A percentile compares a stretch with the other conserved stretches of the same genome.
phyloP scores from a whole-genome alignment of 1,284 basidiomycete species.

The Xerocomus minutiporus region DNA sequence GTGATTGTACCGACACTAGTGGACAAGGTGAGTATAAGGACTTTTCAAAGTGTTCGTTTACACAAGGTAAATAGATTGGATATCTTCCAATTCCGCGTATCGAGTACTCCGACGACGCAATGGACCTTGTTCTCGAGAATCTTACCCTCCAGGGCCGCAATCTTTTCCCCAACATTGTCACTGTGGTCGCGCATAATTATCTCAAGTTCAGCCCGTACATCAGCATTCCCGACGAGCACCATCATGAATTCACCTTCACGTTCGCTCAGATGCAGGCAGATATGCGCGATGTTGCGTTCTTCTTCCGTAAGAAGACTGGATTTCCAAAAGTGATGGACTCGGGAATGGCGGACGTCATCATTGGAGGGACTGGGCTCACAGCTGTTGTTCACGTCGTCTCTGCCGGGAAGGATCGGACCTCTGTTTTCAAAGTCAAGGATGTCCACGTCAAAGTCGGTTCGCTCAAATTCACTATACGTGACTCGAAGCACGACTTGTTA shows the following conservation, averaged over 20 bases:
- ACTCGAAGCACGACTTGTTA: constrained; percentile 86
- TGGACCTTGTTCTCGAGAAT: constrained; percentile 92
- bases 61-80: constrained; percentile 52
- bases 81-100: constrained; percentile 89
- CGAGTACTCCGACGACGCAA: constrained; percentile 84
- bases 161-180: constrained; percentile 77
- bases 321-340: constrained; percentile 81
- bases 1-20: constrained; percentile 82
- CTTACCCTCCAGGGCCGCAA: constrained; percentile 83
- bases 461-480: constrained; percentile 88
- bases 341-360: constrained; percentile 87
- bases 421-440: constrained; percentile 76
- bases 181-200: constrained; percentile 79
- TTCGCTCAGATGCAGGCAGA: constrained; percentile 91
- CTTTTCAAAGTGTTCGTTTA: not conserved
- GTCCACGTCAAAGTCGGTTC: constrained; percentile 80
- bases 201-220: constrained; percentile 79
- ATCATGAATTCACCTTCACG: constrained; percentile 69
- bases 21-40: constrained; percentile 45
- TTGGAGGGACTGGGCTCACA: constrained; percentile 77
- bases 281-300: constrained; percentile 88
- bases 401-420: constrained; percentile 57
- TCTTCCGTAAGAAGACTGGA: constrained; percentile 74
- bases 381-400: constrained; percentile 63
- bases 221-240: constrained; percentile 51